Base-by-base conservation (phyloP, 75 land plant species). In the Picea sitchensis region DNA sequence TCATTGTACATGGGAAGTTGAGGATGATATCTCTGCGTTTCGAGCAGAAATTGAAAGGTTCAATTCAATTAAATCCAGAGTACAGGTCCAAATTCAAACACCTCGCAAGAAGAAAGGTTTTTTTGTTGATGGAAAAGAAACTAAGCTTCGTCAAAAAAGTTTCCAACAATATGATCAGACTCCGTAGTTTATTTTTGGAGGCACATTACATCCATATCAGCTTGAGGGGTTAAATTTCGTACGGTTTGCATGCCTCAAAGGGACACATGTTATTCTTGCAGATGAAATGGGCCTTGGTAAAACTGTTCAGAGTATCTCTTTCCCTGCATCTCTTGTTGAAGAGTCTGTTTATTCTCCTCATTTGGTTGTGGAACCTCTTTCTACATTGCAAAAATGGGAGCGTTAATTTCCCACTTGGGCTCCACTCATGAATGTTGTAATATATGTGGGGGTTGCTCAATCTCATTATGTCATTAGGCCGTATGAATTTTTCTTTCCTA, bases 321-420 rank as follows among this genome's bases (percentile, higher is more conserved):
- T 26, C 26, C 26, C 26, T 26, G 26, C 26, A 26, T 26, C 26
- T 26, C 26, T 26, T 26, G 26, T 26, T 58, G 92, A 91, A 74
- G 98, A 93, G 58, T 88, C 86, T 20, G 59, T 90, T 2, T 36
- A 51, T 58, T 9, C 23, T 18, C 99, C 99, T 56, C 94, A 93
- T 88, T 81, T 97, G 56, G 98, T 97, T 2, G 90, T 26, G 26
- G 26, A 26, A 26, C 26, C 26, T 26, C 26, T 26, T 26, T 26
- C 26, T 26, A 26, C 26, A 56, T 73, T 97, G 61, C 84, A 96
- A 15, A 97, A 97, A 60, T 97, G 99, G 99, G 99, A 97, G 79
- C 98, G 99, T 61, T 98, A 97, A 82, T 97, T 97, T 88, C 84
- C 98, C 62, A 95, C 94, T 20, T 97, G 99, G 99, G 94, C 96